Evolutionary conservation across 1,284 basidiomycete species (phyloP), one percentile per base, ranked within the genome.

Genomic region (Moesziomyces sp.): DNA sequence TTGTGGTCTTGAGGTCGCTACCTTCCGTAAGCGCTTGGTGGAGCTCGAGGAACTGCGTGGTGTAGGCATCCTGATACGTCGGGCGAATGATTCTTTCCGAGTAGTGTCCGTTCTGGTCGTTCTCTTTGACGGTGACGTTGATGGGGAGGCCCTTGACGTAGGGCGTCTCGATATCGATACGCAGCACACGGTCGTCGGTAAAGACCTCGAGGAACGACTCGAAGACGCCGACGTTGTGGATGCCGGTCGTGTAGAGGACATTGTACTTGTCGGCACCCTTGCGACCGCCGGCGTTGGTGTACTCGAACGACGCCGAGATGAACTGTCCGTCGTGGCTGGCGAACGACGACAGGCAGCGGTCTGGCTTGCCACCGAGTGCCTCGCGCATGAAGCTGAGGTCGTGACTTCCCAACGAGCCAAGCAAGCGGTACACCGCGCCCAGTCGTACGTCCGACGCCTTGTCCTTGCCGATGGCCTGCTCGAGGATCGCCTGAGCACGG

Each of bases 131-230:
- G 1, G 75, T 80, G 21, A 85, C 64, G 16, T 76, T 84, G 73
- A 86, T 85, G 0, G 86, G 85, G 3, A 86, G 77, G 0, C 84
- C 86, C 52, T 85, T 85, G 64, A 86, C 83, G 74, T 84, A 86
- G 18, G 86, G 85, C 8, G 75, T 77, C 52, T 77, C 75, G 44
- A 76, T 59, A 16, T 80, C 76, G 34, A 87, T 83, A 52, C 85
- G 84, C 53, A 86, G 71, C 9, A 85, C 68, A 48, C 85, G 82
- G 42, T 85, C 81, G 28, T 80, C 78, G 10, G 84, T 84, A 57
- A 84, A 84, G 11, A 86, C 84, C 64, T 87, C 86, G 62, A 86
- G 82, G 56, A 84, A 84, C 2, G 85, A 84, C 55, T 87, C 86
- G 62, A 87, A 86, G 2, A 84, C 62, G 14, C 81, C 82, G 1